A percentile compares a stretch with the other conserved stretches of the same genome.
These are phyloP conservation scores for Backusella psychrophila DNA, from an alignment of 192 early-diverging fungal genomes.

Conservation along the genomic window DNA sequence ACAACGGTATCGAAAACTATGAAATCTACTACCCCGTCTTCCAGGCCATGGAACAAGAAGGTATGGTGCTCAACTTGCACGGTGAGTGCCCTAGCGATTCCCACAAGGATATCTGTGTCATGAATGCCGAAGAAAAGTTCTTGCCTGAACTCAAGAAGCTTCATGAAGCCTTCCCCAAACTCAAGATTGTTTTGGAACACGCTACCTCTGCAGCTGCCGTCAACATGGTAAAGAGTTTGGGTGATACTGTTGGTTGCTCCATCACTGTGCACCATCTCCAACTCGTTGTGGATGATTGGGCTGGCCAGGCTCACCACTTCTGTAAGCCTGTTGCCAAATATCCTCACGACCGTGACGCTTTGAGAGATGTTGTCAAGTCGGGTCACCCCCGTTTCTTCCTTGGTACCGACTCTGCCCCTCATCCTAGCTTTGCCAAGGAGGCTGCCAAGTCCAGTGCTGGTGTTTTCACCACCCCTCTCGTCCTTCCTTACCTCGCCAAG, in stretches of 20 bases:
- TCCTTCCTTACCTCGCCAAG: constrained; percentile 84
- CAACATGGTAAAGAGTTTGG: constrained; percentile 87
- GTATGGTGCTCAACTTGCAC: constrained; percentile 94
- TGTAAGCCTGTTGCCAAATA: constrained; percentile 99
- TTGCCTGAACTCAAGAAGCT: constrained; percentile 81
- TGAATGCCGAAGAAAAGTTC: constrained; percentile 97
- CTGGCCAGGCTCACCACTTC: constrained; percentile 93
- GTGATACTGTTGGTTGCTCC: constrained; percentile 88
- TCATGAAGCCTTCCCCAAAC: constrained; percentile 86
- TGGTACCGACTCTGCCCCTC: constrained; percentile 95
- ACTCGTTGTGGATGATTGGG: constrained; percentile 96
- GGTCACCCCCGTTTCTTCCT: constrained; percentile 96
- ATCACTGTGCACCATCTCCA: constrained; percentile 96
- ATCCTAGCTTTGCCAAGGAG: constrained; percentile 87
- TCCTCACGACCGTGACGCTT: constrained; percentile 85
- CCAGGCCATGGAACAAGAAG: constrained; percentile 90
- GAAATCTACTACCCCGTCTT: constrained; percentile 92
- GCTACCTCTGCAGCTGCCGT: constrained; percentile 94
- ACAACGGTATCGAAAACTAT: constrained; percentile 91
- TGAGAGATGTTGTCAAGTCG: constrained; percentile 68
- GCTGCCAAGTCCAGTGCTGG: constrained; percentile 80
- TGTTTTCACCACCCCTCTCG: constrained; percentile 88
- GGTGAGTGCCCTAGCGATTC: constrained; percentile 91
- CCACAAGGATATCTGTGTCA: constrained; percentile 83
- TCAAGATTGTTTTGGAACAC: constrained; percentile 96